Conservation (phyloP, 352 stramenopile genomes). For the Phytophthora uliginosa region DNA sequence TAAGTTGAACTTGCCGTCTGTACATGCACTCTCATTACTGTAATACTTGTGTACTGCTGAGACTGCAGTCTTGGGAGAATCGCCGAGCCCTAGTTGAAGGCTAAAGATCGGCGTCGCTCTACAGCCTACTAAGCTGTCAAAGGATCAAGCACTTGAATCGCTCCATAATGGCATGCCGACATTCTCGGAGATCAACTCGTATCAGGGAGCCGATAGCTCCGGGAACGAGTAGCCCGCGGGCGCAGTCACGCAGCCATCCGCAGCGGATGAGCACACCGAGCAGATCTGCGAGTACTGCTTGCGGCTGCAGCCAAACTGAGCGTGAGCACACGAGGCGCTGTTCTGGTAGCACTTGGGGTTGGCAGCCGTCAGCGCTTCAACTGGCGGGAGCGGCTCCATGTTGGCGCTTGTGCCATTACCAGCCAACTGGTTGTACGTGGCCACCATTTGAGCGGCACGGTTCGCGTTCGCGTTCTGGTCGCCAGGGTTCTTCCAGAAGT, state of each 20-base stretch:
- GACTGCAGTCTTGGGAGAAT: not conserved
- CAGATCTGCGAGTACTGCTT: slow-evolving; percentile 64
- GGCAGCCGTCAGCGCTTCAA: slow-evolving; percentile 38
- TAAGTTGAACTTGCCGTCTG: no score
- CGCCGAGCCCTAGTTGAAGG: not conserved
- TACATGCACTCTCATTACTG: not conserved
- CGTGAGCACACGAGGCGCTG: slow-evolving; percentile 47
- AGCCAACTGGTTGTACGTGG: slow-evolving; percentile 63
- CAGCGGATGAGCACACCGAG: slow-evolving; percentile 47
- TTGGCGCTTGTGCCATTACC: slow-evolving; percentile 36
- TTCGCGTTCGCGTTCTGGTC: slow-evolving; percentile 52
- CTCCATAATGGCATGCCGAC: no score
- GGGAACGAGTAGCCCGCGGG: slow-evolving; percentile 18
- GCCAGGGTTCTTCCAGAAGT: slow-evolving; percentile 74
- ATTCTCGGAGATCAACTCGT: no score
- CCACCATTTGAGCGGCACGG: slow-evolving; percentile 56
- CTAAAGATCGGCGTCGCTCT: not conserved
- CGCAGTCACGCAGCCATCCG: slow-evolving; percentile 35
- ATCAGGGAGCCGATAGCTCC: slow-evolving; percentile 6
- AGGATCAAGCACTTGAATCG: not conserved
- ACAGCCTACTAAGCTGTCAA: not conserved
- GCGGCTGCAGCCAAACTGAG: slow-evolving; percentile 54
- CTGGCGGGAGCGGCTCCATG: slow-evolving; percentile 57
- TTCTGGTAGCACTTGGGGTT: slow-evolving; percentile 71
- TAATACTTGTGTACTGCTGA: not conserved